Evolutionary conservation across 2,329 filamentous ascomycete species (phyloP).

Genomic region (Hypoxylon rubiginosum): DNA sequence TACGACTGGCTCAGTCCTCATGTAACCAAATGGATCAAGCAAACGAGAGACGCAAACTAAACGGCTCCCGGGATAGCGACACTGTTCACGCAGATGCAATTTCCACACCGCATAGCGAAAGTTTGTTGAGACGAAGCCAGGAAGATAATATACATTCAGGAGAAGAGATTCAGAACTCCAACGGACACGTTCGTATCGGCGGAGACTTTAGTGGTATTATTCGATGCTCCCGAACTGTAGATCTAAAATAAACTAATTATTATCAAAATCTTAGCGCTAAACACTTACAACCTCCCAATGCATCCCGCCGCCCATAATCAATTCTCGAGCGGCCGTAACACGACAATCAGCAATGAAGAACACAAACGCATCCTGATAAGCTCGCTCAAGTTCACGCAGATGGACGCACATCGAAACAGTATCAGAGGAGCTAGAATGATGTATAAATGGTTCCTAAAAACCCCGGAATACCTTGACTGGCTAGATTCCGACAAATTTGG

Average conservation of each 20-base stretch:
- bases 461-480: conserved; percentile 52
- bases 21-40: background rate
- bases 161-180: background rate
- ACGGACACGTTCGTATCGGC: background rate
- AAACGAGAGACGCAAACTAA: background rate
- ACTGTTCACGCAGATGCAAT: background rate
- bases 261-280: background rate
- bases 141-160: background rate
- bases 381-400: conserved; percentile 42
- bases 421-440: conserved; percentile 43
- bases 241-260: background rate
- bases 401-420: conserved; percentile 34
- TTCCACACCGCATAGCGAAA: background rate
- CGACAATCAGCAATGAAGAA: background rate
- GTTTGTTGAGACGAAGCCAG: background rate
- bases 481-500: conserved; percentile 42
- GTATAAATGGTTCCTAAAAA: conserved; percentile 46
- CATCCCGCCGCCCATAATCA: background rate
- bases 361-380: conserved; percentile 8
- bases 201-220: background rate
- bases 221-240: background rate
- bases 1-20: background rate
- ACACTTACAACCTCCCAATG: background rate
- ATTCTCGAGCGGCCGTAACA: background rate
- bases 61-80: background rate